A percentile compares a stretch with the other conserved stretches of the same genome.
These are phyloP conservation scores for Microcyclosporella mali DNA, from an alignment of 2,329 filamentous ascomycete species.

Conservation along the genomic window DNA sequence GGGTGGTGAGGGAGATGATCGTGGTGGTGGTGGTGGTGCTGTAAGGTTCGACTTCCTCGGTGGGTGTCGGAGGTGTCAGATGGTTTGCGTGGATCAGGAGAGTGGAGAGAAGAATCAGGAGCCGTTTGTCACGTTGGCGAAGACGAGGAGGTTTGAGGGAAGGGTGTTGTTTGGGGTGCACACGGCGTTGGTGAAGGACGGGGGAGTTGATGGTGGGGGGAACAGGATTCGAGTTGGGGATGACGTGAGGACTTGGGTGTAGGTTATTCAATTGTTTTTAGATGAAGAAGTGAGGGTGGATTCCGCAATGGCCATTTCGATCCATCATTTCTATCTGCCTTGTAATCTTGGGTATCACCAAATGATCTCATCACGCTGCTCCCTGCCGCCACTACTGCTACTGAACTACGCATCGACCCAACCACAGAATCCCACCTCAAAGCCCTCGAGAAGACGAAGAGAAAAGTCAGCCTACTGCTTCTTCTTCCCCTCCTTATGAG, in stretches of 20 bases:
- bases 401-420: too few species aligned
- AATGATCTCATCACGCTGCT: too few species aligned
- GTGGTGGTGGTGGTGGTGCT: too few species aligned
- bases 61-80: constrained; percentile 82
- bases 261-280: background rate
- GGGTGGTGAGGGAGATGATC: too few species aligned
- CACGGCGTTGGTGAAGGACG: constrained; percentile 28
- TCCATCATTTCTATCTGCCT: too few species aligned
- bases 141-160: constrained; percentile 74
- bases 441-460: too few species aligned
- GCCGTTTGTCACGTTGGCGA: constrained; percentile 80
- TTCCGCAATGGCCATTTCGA: too few species aligned
- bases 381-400: too few species aligned
- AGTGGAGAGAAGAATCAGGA: constrained; percentile 74
- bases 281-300: background rate
- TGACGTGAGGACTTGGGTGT: constrained; percentile 11
- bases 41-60: constrained; percentile 67
- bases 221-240: constrained; percentile 16
- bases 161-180: constrained; percentile 89
- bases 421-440: too few species aligned
- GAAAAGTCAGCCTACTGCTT: constrained; percentile 22
- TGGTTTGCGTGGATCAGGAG: constrained; percentile 88
- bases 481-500: constrained; percentile 22
- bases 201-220: background rate
- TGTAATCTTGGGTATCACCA: too few species aligned